These are phyloP conservation scores for Yamadazyma nakazawae DNA, from an alignment of 805 yeast genomes.

Conservation along the genomic window DNA sequence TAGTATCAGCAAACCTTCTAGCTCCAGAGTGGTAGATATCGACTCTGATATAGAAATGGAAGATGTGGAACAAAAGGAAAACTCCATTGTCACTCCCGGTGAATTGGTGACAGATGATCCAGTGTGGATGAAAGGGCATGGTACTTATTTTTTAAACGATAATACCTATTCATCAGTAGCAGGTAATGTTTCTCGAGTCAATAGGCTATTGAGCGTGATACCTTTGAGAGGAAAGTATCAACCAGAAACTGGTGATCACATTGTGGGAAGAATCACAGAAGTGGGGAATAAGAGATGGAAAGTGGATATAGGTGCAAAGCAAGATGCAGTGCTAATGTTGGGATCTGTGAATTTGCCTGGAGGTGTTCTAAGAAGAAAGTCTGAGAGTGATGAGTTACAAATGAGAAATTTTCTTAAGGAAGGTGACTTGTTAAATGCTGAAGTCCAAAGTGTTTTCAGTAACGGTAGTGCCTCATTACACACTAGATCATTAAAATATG, in stretches of 20 bases:
- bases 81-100: conserved; percentile 81
- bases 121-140: conserved; percentile 98
- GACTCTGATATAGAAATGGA: conserved; percentile 42
- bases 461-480: conserved; percentile 94
- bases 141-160: conserved; percentile 77
- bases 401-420: conserved; percentile 94
- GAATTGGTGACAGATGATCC: conserved; percentile 95
- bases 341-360: conserved; percentile 98
- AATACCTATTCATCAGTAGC: conserved; percentile 88
- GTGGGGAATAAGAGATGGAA: conserved; percentile 95
- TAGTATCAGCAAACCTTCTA: conserved; percentile 33
- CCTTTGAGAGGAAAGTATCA: conserved; percentile 85
- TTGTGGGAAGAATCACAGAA: conserved; percentile 90
- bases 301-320: conserved; percentile 94
- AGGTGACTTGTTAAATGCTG: conserved; percentile 94
- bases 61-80: conserved; percentile 24
- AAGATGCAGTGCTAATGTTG: conserved; percentile 85
- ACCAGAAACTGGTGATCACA: conserved; percentile 96
- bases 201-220: conserved; percentile 77
- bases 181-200: conserved; percentile 83
- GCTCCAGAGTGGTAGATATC: conserved; percentile 6
- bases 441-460: conserved; percentile 82
- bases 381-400: conserved; percentile 92
- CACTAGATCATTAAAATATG: conserved; percentile 92
- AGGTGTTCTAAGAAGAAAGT: conserved; percentile 89